Conservation (phyloP, 352 stramenopile species). For the Pythium oligandrum region DNA sequence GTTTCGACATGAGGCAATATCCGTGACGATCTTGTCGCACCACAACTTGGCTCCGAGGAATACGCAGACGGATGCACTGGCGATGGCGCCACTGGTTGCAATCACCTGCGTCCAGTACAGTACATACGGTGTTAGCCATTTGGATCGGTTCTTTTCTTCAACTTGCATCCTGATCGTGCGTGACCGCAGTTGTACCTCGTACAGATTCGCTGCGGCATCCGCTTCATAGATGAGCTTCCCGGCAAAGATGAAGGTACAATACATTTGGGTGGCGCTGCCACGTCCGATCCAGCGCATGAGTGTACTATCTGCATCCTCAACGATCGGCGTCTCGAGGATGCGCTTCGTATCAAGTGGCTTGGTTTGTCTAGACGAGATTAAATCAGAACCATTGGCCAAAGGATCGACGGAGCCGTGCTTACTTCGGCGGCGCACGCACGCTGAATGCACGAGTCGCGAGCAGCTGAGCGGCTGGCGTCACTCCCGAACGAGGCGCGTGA, state of each 20-base stretch:
- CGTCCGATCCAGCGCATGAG: constrained; percentile 58
- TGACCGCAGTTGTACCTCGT: constrained; percentile 23
- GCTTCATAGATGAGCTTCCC: constrained; percentile 62
- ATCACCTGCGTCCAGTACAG: constrained; percentile 24
- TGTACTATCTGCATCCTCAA: constrained; percentile 37
- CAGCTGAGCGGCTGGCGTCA: too few species aligned
- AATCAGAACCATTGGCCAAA: background rate
- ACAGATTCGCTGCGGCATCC: constrained; percentile 42
- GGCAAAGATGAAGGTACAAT: constrained; percentile 58
- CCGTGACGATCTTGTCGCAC: constrained; percentile 67
- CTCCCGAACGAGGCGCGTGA: constrained; percentile 9
- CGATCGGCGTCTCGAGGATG: constrained; percentile 48
- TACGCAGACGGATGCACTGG: constrained; percentile 54
- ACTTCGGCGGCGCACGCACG: constrained; percentile 6
- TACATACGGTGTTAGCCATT: too few species aligned
- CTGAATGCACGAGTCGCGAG: constrained; percentile 5
- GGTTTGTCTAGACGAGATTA: background rate
- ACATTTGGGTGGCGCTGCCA: constrained; percentile 68
- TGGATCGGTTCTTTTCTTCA: too few species aligned
- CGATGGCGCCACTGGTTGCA: constrained; percentile 49
- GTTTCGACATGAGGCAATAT: constrained; percentile 58
- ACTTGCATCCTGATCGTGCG: background rate
- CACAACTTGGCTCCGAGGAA: constrained; percentile 71
- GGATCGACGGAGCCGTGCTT: background rate
- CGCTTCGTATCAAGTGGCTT: constrained; percentile 25